A percentile compares a stretch with the other conserved stretches of the same genome.
Conservation (phyloP, 768 basidiomycete genomes). For the Leucogyrophana mollusca region DNA sequence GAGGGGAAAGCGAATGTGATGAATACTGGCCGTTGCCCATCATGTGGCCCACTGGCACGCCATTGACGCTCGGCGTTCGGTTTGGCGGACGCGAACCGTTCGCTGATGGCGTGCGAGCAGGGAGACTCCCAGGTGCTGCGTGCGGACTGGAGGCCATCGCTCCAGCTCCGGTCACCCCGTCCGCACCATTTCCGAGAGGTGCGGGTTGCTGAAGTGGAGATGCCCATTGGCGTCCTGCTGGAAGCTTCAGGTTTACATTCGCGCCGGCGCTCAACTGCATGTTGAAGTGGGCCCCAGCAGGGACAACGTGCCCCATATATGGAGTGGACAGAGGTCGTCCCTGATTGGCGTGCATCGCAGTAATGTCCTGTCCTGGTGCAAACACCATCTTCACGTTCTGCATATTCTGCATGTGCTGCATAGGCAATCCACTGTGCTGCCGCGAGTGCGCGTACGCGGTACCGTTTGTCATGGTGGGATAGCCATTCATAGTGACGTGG, state of each 20-base stretch:
- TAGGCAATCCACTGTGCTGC: conserved; percentile 41
- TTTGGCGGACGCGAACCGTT: conserved; percentile 51
- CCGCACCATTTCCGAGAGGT: conserved; percentile 21
- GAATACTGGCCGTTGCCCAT: conserved; percentile 39
- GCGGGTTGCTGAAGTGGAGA: conserved; percentile 21
- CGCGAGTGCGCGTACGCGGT: conserved; percentile 32
- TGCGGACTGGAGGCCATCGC: conserved; percentile 39
- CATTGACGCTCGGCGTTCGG: conserved; percentile 24
- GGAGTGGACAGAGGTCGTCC: conserved; percentile 35
- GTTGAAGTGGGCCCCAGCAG: conserved; percentile 27
- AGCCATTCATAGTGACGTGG: conserved; percentile 45
- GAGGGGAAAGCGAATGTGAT: conserved; percentile 49
- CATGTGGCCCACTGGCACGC: conserved; percentile 23
- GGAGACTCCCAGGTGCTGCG: conserved; percentile 34
- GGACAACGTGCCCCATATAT: conserved; percentile 28
- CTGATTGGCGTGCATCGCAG: conserved; percentile 30
- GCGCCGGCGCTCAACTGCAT: conserved; percentile 21
- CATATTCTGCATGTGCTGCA: conserved; percentile 60
- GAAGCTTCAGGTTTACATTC: conserved; percentile 36
- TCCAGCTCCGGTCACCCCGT: conserved; percentile 23
- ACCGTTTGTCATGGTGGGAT: conserved; percentile 31
- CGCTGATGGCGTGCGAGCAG: conserved; percentile 51
- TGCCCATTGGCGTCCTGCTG: conserved; percentile 39
- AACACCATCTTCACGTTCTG: conserved; percentile 50
- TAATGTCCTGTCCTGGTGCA: conserved; percentile 40